Conservation (phyloP, 148 eudicot genomes). For the Camellia japonica region DNA sequence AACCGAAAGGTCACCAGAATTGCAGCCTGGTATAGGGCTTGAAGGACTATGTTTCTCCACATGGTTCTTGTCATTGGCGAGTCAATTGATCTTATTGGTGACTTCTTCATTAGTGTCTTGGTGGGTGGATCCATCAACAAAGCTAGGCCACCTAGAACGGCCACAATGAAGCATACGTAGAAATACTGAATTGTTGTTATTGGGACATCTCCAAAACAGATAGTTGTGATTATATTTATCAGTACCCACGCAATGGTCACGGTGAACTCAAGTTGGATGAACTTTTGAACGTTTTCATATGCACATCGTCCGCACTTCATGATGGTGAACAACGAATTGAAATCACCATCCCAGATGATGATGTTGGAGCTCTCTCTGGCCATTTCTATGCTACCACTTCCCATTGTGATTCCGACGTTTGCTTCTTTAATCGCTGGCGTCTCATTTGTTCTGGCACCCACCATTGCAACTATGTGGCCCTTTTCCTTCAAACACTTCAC, state of each 20-base stretch:
- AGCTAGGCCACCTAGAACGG: constrained; percentile 28
- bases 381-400: constrained; percentile 11
- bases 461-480: constrained; percentile 18
- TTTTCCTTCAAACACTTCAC: constrained; percentile 19
- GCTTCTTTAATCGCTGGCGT: constrained; percentile 22
- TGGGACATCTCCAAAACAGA: constrained; percentile 18
- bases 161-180: constrained; percentile 21
- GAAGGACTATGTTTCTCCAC: constrained; percentile 21
- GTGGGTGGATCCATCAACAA: constrained; percentile 16
- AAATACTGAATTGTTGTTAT: constrained; percentile 19
- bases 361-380: constrained; percentile 21
- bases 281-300: constrained; percentile 22
- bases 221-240: constrained; percentile 6
- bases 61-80: constrained; percentile 17
- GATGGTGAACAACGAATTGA: not conserved
- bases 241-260: constrained; percentile 14
- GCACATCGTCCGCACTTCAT: constrained; percentile 18
- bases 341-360: constrained; percentile 5
- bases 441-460: constrained; percentile 10
- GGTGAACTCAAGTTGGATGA: constrained; percentile 25
- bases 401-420: constrained; percentile 28
- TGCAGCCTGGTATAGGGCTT: constrained; percentile 22
- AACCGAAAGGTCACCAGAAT: constrained; percentile 16
- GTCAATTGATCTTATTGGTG: not conserved
- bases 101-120: not conserved